Evolutionary conservation across 805 yeast species (phyloP).

Genomic region (Candida golubevii): DNA sequence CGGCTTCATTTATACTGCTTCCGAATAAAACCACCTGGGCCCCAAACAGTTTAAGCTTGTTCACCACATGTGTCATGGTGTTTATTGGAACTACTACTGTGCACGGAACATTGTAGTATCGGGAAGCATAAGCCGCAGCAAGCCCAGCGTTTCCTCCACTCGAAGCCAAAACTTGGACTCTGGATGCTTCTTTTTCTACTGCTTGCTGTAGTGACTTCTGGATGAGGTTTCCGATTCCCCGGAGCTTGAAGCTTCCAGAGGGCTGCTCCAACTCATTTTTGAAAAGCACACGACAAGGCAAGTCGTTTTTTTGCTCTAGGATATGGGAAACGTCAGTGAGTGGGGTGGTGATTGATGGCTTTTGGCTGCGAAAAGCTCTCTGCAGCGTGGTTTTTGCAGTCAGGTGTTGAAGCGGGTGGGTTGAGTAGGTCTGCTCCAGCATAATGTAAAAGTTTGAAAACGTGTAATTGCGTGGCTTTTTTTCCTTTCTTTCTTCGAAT

Average conservation of each 20-base stretch:
- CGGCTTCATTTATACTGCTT: conserved; percentile 48
- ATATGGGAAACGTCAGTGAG: conserved; percentile 34
- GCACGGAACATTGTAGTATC: conserved; percentile 36
- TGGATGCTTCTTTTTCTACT: conserved; percentile 11
- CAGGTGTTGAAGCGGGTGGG: too few relatives aligned
- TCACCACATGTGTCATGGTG: conserved; percentile 43
- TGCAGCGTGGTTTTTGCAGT: too few relatives aligned
- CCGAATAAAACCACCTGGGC: conserved; percentile 50
- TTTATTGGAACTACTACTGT: conserved; percentile 59
- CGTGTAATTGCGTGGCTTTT: too few relatives aligned
- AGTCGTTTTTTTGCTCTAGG: conserved; percentile 5
- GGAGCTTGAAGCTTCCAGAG: conserved; percentile 52
- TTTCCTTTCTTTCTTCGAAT: too few relatives aligned
- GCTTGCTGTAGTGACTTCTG: conserved; percentile 29
- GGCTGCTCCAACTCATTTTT: conserved; percentile 54
- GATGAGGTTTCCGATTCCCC: conserved; percentile 51
- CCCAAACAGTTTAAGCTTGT: conserved; percentile 43
- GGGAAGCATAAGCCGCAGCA: conserved; percentile 49
- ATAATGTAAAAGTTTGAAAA: too few relatives aligned
- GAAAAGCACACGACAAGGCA: conserved; percentile 38
- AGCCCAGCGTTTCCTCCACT: conserved; percentile 56
- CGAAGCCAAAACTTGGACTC: conserved; percentile 44
- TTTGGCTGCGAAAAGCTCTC: conserved; percentile 5
- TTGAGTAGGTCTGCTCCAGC: too few relatives aligned
- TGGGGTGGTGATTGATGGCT: conserved; percentile 33